Conservation (phyloP, 208 protist species). For the Blechomonas ayalai region DNA sequence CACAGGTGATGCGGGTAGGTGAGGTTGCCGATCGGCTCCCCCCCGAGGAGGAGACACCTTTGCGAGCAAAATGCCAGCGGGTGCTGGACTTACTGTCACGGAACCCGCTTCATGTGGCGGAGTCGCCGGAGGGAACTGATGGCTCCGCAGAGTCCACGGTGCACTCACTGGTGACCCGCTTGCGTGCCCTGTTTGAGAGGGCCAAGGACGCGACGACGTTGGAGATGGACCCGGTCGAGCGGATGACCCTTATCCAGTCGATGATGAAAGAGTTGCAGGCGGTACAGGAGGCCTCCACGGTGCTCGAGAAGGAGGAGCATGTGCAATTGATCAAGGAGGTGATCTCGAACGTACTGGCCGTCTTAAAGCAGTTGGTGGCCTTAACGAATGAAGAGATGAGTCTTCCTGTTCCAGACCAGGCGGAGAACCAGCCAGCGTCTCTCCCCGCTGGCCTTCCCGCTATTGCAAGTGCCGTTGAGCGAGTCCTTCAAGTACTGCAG, state of each 20-base stretch:
- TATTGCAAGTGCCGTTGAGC: constrained; percentile 13
- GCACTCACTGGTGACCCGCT: constrained; percentile 8
- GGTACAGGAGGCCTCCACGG: constrained; percentile 2
- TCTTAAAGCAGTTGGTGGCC: neutral
- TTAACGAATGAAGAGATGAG: neutral
- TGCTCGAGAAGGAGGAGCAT: constrained; percentile 8
- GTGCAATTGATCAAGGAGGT: neutral
- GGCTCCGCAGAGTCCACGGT: neutral
- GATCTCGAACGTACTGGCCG: neutral
- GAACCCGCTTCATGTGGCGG: constrained; percentile 8
- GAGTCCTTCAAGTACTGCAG: constrained; percentile 23
- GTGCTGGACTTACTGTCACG: constrained; percentile 8
- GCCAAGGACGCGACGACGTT: constrained; percentile 13
- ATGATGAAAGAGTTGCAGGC: constrained; percentile 13
- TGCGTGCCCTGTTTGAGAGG: constrained; percentile 17
- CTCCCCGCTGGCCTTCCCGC: neutral
- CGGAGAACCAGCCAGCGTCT: neutral
- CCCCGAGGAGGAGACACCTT: constrained; percentile 13
- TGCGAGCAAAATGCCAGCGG: constrained; percentile 37
- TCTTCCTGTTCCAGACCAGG: no score
- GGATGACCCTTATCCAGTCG: constrained; percentile 1
- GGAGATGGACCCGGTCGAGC: constrained; percentile 3
- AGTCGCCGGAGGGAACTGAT: neutral
- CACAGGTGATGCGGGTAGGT: constrained; percentile 37
- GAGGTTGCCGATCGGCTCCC: constrained; percentile 35